Conservation (phyloP, 441 rosid genomes). For the Brassica hybrid region DNA sequence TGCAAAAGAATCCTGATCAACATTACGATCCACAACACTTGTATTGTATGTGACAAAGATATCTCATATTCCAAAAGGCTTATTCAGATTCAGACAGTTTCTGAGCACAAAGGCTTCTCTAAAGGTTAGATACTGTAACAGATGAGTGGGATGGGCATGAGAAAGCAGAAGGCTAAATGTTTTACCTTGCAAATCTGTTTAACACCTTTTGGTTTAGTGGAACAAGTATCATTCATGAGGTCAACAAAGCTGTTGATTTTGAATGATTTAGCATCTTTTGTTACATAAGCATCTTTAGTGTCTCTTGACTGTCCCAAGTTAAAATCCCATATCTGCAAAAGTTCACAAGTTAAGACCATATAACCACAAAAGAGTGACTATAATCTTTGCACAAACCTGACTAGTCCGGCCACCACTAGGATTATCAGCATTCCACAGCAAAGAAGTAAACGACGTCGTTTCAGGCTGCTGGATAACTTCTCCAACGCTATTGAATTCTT, state of each 20-base stretch:
- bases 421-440: constrained; percentile 47
- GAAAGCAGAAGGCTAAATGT: not conserved
- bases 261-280: constrained; percentile 5
- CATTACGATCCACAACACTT: not conserved
- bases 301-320: constrained; percentile 8
- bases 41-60: not conserved
- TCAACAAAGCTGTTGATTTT: constrained; percentile 3
- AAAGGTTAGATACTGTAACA: too few relatives aligned
- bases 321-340: constrained; percentile 7
- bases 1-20: not conserved
- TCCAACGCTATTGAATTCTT: constrained; percentile 8
- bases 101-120: not conserved
- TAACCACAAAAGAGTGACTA: not conserved
- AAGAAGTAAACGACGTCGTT: constrained; percentile 40
- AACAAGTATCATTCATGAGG: constrained; percentile 7
- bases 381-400: constrained; percentile 51
- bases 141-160: too few relatives aligned
- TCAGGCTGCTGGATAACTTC: constrained; percentile 38
- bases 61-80: not conserved
- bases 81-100: not conserved
- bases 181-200: not conserved
- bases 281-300: not conserved
- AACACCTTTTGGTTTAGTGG: constrained; percentile 5
- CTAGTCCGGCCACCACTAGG: constrained; percentile 44
- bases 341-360: not conserved